Evolutionary conservation across 129 eudicot species (phyloP), one percentile per base, ranked within the genome.

Genomic region (Pittosporum tobira): DNA sequence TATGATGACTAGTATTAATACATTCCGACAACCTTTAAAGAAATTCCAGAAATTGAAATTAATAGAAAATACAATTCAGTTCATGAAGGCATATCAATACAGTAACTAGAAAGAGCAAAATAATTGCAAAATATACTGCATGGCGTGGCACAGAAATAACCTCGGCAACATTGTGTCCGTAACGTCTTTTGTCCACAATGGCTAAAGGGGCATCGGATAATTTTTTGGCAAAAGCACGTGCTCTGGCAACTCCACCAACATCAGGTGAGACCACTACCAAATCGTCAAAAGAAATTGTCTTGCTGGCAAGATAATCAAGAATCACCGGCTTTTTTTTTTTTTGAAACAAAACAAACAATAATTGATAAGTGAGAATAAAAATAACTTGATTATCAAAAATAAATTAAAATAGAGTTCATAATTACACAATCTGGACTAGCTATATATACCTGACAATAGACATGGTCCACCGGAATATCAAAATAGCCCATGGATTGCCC

Each of bases 191-290:
- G 69, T 87, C 96, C 54, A 87, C 96, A 65, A 87, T 87, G 8
- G 96, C 96, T 73, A 87, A 64, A 59, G 96, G 96, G 22, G 96
- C 96, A 76, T 87, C 96, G 31, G 94, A 83, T 66, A 87, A 56
- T 46, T 87, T 87, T 75, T 87, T 87, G 16, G 96, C 96, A 75
- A 87, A 87, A 50, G 96, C 96, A 62, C 96, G 85, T 20, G 96
- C 96, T 64, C 96, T 75, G 21, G 96, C 96, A 75, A 83, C 96
- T n/a, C 96, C 96, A 64, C 96, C 96, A 71, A 88, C 96, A 71
- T 88, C 96, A 59, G 96, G 96, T 22, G 96, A 83, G 20, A 88
- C 96, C 63, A 88, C 96, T 12, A 88, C 94, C 76, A 88, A 60
- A 77, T 88, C 88, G 71, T 61, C 65, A 18, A 87, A 77, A 75